Conservation (phyloP, 2,329 filamentous ascomycete species). For the Phoma sp. region DNA sequence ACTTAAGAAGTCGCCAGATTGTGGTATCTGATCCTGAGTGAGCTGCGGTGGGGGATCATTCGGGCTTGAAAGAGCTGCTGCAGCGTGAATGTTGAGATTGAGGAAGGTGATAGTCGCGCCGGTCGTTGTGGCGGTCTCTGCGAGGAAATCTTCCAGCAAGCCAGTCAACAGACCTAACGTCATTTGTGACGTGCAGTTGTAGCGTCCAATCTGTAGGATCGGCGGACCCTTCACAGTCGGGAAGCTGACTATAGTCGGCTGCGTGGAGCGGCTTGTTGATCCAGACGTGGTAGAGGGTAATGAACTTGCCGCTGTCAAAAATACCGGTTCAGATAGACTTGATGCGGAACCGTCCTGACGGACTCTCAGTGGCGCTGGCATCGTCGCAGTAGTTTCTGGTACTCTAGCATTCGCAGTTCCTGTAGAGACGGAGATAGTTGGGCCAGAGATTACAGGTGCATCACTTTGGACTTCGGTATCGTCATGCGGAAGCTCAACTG, state of each 20-base stretch:
- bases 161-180: constrained; percentile 58
- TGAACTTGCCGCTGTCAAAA: background rate
- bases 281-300: background rate
- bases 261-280: constrained; percentile 15
- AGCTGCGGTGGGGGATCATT: constrained; percentile 51
- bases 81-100: constrained; percentile 66
- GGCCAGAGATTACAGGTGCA: constrained; percentile 19
- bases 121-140: constrained; percentile 60
- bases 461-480: constrained; percentile 5
- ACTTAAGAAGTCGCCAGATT: constrained; percentile 53
- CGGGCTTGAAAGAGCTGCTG: constrained; percentile 48
- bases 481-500: constrained; percentile 57
- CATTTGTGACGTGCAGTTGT: constrained; percentile 60
- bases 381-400: constrained; percentile 15
- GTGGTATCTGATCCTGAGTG: constrained; percentile 54
- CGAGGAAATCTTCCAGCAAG: constrained; percentile 61
- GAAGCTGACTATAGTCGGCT: constrained; percentile 24
- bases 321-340: background rate
- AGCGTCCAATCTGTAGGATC: constrained; percentile 58
- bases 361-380: background rate
- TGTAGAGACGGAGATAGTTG: constrained; percentile 23
- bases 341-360: background rate
- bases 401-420: constrained; percentile 24
- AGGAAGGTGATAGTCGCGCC: constrained; percentile 62
- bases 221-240: constrained; percentile 33